A percentile compares a stretch with the other conserved stretches of the same genome.
phyloP scores from a whole-genome alignment of 768 basidiomycete species.

The Xanthoconium stramineum region DNA sequence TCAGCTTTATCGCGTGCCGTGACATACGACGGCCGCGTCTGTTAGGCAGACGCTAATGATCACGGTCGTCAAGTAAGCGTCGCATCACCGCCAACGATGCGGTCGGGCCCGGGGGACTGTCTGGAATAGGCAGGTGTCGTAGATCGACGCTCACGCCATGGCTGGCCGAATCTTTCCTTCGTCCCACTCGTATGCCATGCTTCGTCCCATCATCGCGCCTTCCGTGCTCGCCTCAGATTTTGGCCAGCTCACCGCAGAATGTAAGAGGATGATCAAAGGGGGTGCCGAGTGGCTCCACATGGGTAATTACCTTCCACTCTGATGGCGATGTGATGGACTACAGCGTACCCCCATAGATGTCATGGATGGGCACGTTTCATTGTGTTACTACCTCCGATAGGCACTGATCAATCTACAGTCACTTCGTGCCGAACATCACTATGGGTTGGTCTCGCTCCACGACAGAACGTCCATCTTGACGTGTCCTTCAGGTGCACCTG shows the following conservation, averaged over 20 bases:
- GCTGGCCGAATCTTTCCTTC: constrained; percentile 4
- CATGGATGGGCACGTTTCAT: constrained; percentile 82
- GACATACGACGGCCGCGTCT: neutral
- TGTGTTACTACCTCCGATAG: neutral
- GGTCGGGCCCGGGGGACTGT: neutral
- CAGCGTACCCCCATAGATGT: constrained; percentile 58
- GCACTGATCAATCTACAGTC: constrained; percentile 44
- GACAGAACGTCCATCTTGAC: constrained; percentile 11
- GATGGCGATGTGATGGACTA: constrained; percentile 12
- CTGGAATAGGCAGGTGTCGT: constrained; percentile 28
- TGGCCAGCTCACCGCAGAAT: constrained; percentile 91
- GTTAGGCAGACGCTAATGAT: neutral
- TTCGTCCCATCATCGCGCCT: constrained; percentile 89
- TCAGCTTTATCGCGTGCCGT: neutral
- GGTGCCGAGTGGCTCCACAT: constrained; percentile 99
- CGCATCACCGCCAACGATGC: neutral
- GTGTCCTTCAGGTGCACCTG: constrained; percentile 65
- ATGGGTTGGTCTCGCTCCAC: constrained; percentile 61
- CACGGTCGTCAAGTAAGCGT: neutral
- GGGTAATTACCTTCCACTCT: constrained; percentile 47
- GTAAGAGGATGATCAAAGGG: constrained; percentile 91
- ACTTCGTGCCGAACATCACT: constrained; percentile 98
- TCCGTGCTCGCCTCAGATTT: constrained; percentile 98
- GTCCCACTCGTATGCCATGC: constrained; percentile 47
- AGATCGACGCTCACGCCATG: constrained; percentile 15